Evolutionary conservation across 2,329 filamentous ascomycete species (phyloP).

Genomic region (Geoglossum cookeanum): DNA sequence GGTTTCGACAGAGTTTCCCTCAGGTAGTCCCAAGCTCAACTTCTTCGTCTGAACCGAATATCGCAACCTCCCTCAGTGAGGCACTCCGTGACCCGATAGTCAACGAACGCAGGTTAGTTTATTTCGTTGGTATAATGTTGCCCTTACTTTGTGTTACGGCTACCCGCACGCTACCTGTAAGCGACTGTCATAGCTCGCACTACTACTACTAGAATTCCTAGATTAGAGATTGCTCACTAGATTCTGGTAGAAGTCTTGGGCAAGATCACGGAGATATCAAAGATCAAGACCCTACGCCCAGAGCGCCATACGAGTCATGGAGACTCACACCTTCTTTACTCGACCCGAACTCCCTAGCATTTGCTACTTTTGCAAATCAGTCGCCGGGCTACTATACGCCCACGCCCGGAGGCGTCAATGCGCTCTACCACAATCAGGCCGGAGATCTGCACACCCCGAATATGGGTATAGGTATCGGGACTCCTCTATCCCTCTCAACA

Average conservation of each 20-base stretch:
- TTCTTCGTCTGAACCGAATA: not conserved
- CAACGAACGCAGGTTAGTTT: not conserved
- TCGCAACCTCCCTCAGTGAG: not conserved
- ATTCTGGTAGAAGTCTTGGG: slow-evolving; percentile 13
- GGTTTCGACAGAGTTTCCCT: slow-evolving; percentile 69
- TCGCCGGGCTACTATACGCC: slow-evolving; percentile 74
- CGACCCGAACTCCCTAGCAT: slow-evolving; percentile 68
- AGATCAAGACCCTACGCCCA: slow-evolving; percentile 68
- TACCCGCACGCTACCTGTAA: not conserved
- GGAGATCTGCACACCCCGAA: slow-evolving; percentile 75
- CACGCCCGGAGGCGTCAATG: slow-evolving; percentile 62
- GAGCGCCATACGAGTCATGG: slow-evolving; percentile 64
- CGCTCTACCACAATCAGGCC: slow-evolving; percentile 64
- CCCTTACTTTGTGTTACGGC: not conserved
- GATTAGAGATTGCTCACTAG: not conserved
- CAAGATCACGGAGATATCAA: slow-evolving; percentile 35
- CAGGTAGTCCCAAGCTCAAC: slow-evolving; percentile 39
- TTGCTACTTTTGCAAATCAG: slow-evolving; percentile 61
- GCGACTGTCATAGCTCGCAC: not conserved
- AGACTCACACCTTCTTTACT: slow-evolving; percentile 76
- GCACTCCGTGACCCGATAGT: not conserved
- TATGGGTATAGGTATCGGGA: slow-evolving; percentile 53
- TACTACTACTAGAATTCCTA: not conserved
- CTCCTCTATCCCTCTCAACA: slow-evolving; percentile 62
- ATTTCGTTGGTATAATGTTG: not conserved